phyloP scores from a whole-genome alignment of 202 grass and related monocot genomes.

The Digitaria exilis region DNA sequence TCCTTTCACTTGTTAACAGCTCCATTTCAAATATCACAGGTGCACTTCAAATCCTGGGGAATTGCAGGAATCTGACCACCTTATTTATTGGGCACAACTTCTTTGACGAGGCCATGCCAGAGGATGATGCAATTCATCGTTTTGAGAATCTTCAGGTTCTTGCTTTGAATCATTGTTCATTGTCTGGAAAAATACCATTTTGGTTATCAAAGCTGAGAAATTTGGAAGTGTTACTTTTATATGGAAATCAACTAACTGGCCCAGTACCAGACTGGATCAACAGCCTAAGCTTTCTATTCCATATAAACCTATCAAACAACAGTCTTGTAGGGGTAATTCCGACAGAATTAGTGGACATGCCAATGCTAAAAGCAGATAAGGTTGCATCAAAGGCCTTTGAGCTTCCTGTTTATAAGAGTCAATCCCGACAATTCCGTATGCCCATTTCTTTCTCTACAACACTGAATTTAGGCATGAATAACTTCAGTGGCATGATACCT shows the following conservation, averaged over 20 bases:
- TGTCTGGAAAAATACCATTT: constrained; percentile 47
- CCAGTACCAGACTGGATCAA: constrained; percentile 52
- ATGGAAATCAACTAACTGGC: constrained; percentile 55
- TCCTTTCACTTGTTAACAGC: not conserved
- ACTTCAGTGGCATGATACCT: no score
- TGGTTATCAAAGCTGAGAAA: constrained; percentile 53
- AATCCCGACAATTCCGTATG: constrained; percentile 8
- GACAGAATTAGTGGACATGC: not conserved
- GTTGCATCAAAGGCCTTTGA: constrained; percentile 12
- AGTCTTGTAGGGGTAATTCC: constrained; percentile 51
- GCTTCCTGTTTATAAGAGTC: constrained; percentile 37
- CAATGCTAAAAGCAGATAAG: constrained; percentile 34
- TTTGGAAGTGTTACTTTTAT: constrained; percentile 51
- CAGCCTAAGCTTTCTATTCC: constrained; percentile 46
- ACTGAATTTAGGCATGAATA: no score
- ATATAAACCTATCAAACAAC: constrained; percentile 67
- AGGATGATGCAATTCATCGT: constrained; percentile 38
- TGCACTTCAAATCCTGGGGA: constrained; percentile 47
- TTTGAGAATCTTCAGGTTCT: constrained; percentile 58
- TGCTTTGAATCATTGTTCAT: constrained; percentile 31
- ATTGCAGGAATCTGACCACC: not conserved
- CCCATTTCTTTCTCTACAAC: no score
- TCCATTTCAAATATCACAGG: constrained; percentile 42
- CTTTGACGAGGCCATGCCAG: constrained; percentile 20
- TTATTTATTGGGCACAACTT: constrained; percentile 36